phyloP scores from a whole-genome alignment of 495 filamentous ascomycete species.

The Cudoniella acicularis region DNA sequence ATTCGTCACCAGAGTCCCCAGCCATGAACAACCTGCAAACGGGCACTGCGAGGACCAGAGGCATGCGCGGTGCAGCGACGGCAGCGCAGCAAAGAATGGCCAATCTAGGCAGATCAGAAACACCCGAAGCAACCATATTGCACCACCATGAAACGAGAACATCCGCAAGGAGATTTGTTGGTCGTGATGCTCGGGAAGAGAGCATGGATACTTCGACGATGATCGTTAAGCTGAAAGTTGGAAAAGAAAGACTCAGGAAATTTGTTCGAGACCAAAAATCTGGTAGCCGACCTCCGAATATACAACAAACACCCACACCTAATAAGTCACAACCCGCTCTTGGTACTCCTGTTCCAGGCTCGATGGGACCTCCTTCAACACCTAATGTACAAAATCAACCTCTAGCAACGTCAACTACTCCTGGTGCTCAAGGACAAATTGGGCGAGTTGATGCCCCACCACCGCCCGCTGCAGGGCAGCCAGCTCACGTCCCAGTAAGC shows the following conservation, averaged over 20 bases:
- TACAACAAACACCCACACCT: constrained; percentile 36
- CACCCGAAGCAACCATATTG: constrained; percentile 68
- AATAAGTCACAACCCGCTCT: constrained; percentile 48
- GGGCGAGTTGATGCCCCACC: constrained; percentile 64
- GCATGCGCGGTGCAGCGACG: constrained; percentile 78
- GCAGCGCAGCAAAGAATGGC: constrained; percentile 74
- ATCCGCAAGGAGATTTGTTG: constrained; percentile 54
- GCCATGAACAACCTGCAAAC: constrained; percentile 66
- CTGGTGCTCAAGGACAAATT: constrained; percentile 44
- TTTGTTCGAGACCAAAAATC: constrained; percentile 46
- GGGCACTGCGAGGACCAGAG: constrained; percentile 81
- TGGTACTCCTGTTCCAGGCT: constrained; percentile 49
- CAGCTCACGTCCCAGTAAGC: constrained; percentile 53
- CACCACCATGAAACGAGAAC: constrained; percentile 73
- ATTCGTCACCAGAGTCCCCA: constrained; percentile 82
- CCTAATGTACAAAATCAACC: constrained; percentile 35
- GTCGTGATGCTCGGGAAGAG: constrained; percentile 59
- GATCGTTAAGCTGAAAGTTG: constrained; percentile 70
- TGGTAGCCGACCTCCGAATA: constrained; percentile 27
- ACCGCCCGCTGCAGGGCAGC: constrained; percentile 44
- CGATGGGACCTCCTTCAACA: constrained; percentile 58
- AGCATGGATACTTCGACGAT: constrained; percentile 61
- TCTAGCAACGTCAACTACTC: constrained; percentile 30
- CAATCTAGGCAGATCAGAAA: constrained; percentile 80
- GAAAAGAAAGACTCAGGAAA: constrained; percentile 58